Evolutionary conservation across 768 basidiomycete genomes (phyloP).

Genomic region (Naganishia vishniacii): DNA sequence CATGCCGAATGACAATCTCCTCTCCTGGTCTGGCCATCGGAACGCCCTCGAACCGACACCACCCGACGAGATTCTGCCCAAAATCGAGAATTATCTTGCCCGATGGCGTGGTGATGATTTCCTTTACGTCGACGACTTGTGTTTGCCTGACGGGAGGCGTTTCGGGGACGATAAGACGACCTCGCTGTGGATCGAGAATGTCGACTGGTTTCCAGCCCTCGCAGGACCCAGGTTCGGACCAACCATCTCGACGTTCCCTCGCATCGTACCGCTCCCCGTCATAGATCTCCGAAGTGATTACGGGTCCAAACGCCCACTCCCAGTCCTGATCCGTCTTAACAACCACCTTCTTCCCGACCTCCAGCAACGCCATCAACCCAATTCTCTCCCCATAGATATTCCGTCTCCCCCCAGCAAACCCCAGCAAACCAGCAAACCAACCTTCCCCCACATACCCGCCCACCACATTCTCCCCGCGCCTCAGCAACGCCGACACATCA

Average conservation of each 20-base stretch:
- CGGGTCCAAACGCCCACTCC: constrained; percentile 20
- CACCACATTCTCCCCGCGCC: constrained; percentile 33
- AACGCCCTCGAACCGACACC: constrained; percentile 32
- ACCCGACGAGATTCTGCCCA: constrained; percentile 45
- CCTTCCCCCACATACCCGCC: constrained; percentile 30
- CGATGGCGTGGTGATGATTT: constrained; percentile 38
- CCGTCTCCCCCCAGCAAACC: constrained; percentile 21
- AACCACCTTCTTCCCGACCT: background rate
- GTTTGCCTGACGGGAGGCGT: constrained; percentile 36
- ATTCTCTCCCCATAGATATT: constrained; percentile 20
- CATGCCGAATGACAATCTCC: constrained; percentile 34
- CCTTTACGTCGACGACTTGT: constrained; percentile 26
- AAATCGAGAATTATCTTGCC: constrained; percentile 44
- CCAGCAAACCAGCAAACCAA: constrained; percentile 29
- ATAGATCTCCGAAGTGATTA: constrained; percentile 24
- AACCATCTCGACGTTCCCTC: background rate
- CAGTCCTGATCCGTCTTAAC: background rate
- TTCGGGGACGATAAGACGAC: constrained; percentile 31
- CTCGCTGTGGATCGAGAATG: constrained; percentile 27
- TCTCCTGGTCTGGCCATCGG: constrained; percentile 7
- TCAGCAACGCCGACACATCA: constrained; percentile 31
- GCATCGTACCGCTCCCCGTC: constrained; percentile 30
- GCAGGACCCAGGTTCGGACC: background rate
- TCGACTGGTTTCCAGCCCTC: constrained; percentile 5
- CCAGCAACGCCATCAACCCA: constrained; percentile 19